Conservation (phyloP, 2,329 filamentous ascomycete genomes). For the Pseudogymnoascus sp. region DNA sequence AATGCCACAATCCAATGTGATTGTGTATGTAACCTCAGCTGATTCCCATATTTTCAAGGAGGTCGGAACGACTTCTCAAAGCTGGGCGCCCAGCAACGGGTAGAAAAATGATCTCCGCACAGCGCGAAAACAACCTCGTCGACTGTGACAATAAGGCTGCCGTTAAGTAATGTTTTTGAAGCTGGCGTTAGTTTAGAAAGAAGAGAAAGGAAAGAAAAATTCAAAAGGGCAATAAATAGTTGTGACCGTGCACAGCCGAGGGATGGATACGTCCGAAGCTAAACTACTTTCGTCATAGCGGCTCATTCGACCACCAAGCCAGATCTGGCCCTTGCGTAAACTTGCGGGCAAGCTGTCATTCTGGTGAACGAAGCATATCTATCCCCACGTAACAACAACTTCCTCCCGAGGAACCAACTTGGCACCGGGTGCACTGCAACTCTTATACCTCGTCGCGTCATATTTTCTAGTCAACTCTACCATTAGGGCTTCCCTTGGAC, state of each 20-base stretch:
- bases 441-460: slow-evolving; percentile 1
- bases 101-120: slow-evolving; percentile 50
- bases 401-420: slow-evolving; percentile 5
- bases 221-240: slow-evolving; percentile 22
- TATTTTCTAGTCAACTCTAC: neutral
- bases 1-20: neutral
- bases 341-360: slow-evolving; percentile 10
- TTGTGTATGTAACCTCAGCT: slow-evolving; percentile 55
- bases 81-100: slow-evolving; percentile 65
- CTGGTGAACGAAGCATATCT: slow-evolving; percentile 8
- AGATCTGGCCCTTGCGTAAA: slow-evolving; percentile 9
- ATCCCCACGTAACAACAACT: slow-evolving; percentile 6
- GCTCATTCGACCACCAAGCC: neutral
- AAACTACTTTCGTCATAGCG: slow-evolving; percentile 13
- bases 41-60: slow-evolving; percentile 61
- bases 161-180: slow-evolving; percentile 45
- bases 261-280: slow-evolving; percentile 26
- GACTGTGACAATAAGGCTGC: slow-evolving; percentile 43
- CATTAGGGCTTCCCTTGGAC: slow-evolving; percentile 4
- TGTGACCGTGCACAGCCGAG: slow-evolving; percentile 24
- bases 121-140: slow-evolving; percentile 57
- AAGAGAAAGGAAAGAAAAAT: slow-evolving; percentile 29
- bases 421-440: slow-evolving; percentile 5
- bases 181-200: slow-evolving; percentile 42
- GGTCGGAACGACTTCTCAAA: slow-evolving; percentile 56